A percentile compares a stretch with the other conserved stretches of the same genome.
phyloP scores from a whole-genome alignment of 2,329 filamentous ascomycete genomes.

The Penicillium sp. region DNA sequence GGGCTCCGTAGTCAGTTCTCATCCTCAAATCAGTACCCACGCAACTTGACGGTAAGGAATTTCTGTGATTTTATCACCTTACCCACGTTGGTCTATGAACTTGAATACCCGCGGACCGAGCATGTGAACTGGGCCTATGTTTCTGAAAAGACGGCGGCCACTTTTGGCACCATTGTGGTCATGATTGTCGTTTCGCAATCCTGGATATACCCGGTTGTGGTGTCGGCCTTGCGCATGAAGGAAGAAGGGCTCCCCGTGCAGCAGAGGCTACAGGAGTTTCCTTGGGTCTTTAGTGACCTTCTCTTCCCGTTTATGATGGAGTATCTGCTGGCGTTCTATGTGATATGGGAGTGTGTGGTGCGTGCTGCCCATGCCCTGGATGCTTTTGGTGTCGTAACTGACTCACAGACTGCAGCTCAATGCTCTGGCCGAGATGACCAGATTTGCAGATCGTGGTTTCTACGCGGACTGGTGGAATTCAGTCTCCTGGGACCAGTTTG shows the following conservation, averaged over 20 bases:
- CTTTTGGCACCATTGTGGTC: constrained; percentile 62
- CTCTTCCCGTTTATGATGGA: constrained; percentile 76
- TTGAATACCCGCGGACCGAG: constrained; percentile 67
- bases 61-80: constrained; percentile 69
- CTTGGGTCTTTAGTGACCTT: constrained; percentile 69
- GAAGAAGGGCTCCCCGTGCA: constrained; percentile 53
- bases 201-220: constrained; percentile 72
- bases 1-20: constrained; percentile 62
- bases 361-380: background rate
- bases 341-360: constrained; percentile 68
- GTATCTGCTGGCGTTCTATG: constrained; percentile 71
- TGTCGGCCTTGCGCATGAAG: constrained; percentile 62
- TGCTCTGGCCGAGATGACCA: constrained; percentile 68
- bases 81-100: constrained; percentile 71
- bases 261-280: constrained; percentile 62
- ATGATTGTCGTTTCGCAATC: constrained; percentile 75
- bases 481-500: constrained; percentile 60
- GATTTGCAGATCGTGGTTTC: constrained; percentile 72
- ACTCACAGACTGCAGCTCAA: constrained; percentile 48
- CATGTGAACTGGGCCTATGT: constrained; percentile 70
- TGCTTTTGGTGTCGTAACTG: background rate
- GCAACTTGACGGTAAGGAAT: constrained; percentile 61
- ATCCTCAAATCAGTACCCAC: constrained; percentile 55
- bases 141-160: constrained; percentile 64
- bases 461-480: constrained; percentile 48